Evolutionary conservation across 495 filamentous ascomycete species (phyloP).

Genomic region (Penicillium canescens): DNA sequence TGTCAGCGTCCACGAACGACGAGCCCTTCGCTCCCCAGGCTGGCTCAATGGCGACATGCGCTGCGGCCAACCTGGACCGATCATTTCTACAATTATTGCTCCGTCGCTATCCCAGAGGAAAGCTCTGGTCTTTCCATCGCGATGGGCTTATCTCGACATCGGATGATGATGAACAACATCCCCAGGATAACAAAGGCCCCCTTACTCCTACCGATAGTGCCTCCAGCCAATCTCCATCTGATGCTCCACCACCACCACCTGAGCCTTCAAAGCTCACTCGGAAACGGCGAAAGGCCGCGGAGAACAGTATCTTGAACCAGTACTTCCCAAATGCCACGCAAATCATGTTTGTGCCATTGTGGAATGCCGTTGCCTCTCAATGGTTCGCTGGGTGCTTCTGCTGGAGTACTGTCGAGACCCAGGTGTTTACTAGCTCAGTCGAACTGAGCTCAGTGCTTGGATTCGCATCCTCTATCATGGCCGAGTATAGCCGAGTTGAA

Average conservation of each 20-base stretch:
- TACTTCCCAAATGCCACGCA: constrained; percentile 48
- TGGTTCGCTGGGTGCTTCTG: constrained; percentile 71
- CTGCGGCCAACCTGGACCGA: constrained; percentile 39
- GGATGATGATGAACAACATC: constrained; percentile 37
- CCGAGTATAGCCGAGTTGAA: constrained; percentile 63
- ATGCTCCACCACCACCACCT: constrained; percentile 2
- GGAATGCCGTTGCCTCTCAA: constrained; percentile 66
- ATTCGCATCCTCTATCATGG: constrained; percentile 69
- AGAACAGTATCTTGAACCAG: constrained; percentile 43
- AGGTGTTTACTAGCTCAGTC: constrained; percentile 40
- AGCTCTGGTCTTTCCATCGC: constrained; percentile 65
- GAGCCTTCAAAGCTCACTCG: constrained; percentile 41
- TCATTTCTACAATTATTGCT: constrained; percentile 53
- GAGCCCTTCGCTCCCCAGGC: constrained; percentile 41
- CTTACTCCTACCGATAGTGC: constrained; percentile 4
- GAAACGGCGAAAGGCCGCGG: constrained; percentile 39
- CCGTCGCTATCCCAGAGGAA: constrained; percentile 60
- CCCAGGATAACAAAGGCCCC: constrained; percentile 19
- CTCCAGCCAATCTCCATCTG: constrained; percentile 9
- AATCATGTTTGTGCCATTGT: constrained; percentile 59
- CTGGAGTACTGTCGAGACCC: constrained; percentile 53
- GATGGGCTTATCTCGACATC: constrained; percentile 45
- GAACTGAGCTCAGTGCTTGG: constrained; percentile 57
- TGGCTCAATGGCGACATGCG: constrained; percentile 28
- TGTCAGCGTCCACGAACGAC: constrained; percentile 39